phyloP scores from a whole-genome alignment of 257 asterid species.

The Nicotiana sylvestris region DNA sequence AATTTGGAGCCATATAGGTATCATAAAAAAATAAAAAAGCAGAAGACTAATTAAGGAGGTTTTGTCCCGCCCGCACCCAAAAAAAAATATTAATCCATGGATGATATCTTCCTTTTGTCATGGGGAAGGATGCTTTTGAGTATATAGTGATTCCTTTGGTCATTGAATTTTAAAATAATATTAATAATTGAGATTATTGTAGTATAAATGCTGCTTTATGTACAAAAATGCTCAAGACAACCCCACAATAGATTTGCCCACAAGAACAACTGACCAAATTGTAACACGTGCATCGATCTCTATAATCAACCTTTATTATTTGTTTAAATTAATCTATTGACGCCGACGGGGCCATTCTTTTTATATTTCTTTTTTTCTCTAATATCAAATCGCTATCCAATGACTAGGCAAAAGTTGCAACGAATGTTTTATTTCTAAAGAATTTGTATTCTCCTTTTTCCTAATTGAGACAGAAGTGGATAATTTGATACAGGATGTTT shows the following conservation, averaged over 20 bases:
- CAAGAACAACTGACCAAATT: neutral
- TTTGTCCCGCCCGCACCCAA: no score
- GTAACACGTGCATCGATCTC: neutral
- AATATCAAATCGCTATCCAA: neutral
- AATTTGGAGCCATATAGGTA: no score
- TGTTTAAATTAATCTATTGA: neutral
- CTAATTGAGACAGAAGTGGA: neutral
- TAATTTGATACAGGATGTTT: neutral
- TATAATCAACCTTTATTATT: no score
- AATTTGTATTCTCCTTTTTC: no score
- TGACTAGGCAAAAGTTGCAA: neutral
- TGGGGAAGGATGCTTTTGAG: neutral
- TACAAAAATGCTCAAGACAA: no score
- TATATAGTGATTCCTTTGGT: neutral
- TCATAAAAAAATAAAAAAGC: no score
- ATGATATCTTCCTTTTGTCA: neutral
- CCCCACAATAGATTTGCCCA: neutral
- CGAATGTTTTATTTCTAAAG: neutral
- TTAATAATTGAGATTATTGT: neutral
- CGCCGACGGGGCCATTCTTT: neutral
- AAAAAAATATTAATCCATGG: no score
- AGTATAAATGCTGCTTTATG: neutral
- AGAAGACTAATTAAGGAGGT: no score
- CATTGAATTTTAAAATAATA: neutral
- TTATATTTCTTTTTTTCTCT: neutral